Conservation (phyloP, 192 early-diverging fungal genomes). For the Anaeromyces robustus region DNA sequence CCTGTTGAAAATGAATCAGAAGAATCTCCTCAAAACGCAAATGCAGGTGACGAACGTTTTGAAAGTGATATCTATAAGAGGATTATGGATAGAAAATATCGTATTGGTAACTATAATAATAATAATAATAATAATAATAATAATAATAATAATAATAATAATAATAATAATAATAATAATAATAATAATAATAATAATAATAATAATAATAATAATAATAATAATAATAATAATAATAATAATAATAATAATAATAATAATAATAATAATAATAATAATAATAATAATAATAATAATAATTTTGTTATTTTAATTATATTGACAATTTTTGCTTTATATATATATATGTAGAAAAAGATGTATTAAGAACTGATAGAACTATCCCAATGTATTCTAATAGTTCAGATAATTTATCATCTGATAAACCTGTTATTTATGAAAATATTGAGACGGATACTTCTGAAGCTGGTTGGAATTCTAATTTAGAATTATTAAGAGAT, state of each 20-base stretch:
- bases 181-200: too few relatives aligned
- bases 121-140: too few relatives aligned
- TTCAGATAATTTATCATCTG: not conserved
- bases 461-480: constrained; percentile 45
- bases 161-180: too few relatives aligned
- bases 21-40: not conserved
- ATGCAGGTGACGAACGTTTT: constrained; percentile 29
- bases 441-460: constrained; percentile 5
- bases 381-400: constrained; percentile 60
- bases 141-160: not conserved
- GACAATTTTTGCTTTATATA: constrained; percentile 1
- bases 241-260: not conserved
- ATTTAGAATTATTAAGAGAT: constrained; percentile 76
- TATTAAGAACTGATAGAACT: constrained; percentile 83
- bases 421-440: not conserved
- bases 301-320: too few relatives aligned
- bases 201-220: not conserved
- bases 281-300: not conserved
- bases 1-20: not conserved
- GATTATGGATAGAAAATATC: constrained; percentile 30
- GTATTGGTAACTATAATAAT: constrained; percentile 17
- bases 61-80: constrained; percentile 31
- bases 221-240: too few relatives aligned
- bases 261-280: too few relatives aligned
- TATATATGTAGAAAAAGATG: constrained; percentile 69